Evolutionary conservation across 768 basidiomycete species (phyloP), one percentile per base, ranked within the genome.

Genomic region (Suillus paluster): DNA sequence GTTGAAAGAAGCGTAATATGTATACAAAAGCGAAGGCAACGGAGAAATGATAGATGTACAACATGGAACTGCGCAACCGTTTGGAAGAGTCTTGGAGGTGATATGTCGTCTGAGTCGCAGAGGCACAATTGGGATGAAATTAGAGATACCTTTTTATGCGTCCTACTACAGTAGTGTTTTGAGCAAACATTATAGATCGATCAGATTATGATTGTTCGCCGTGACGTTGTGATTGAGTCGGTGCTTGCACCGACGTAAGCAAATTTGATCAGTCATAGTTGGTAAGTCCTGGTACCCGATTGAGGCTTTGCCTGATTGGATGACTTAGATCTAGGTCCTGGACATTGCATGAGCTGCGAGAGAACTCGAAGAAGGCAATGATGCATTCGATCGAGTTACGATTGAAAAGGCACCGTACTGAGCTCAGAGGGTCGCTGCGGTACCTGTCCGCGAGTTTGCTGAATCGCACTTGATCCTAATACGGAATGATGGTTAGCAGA

Each of bases 1-100:
- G 78, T 45, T 75, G 36, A 49, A 77, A 48, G 66, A 75, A 72
- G 57, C 74, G 80, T 41, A 72, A 50, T 19, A 81, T 50, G 61
- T 70, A 66, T 38, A 74, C 63, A 10, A 78, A 46, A 44, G 68
- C 63, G 62, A 79, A 39, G 19, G 39, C 46, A 25, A 71, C 59
- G 2, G 33, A 36, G 36, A 72, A 53, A 50, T 63, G 58, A 1
- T 33, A 34, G 7, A 56, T 30, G 8, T 58, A 61, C 8, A 58
- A 19, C 70, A 68, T 74, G 17, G 56, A 46, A 33, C 19, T 30
- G 27, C 19, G 27, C 30, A n/a, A 50, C 19, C 5, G 30, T 15
- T 38, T 45, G 55, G 41, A 58, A 46, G 42, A 58, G 30, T 3
- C 15, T 58, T 50, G 27, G 10, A 19, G 49, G 30, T 33, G 11